phyloP scores from a whole-genome alignment of 306 rosid genomes.

The Macrotyloma uniflorum region DNA sequence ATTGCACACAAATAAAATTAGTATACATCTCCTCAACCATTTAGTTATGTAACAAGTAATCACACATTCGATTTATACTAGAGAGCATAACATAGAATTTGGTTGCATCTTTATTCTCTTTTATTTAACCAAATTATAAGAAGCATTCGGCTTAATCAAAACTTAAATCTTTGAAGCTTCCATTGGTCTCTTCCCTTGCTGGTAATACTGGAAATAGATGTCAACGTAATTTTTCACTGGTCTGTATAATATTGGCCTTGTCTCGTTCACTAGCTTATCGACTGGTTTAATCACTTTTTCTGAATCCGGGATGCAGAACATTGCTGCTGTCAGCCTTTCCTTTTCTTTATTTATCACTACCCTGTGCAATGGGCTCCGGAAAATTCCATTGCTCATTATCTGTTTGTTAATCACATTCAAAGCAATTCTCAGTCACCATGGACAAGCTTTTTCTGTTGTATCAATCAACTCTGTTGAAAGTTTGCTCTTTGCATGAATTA shows the following conservation, averaged over 20 bases:
- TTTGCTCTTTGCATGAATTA: not conserved
- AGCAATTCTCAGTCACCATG: not conserved
- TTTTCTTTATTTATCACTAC: constrained; percentile 54
- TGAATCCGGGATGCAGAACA: constrained; percentile 53
- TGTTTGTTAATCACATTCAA: constrained; percentile 37
- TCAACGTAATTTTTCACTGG: constrained; percentile 47
- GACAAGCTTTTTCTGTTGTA: not conserved
- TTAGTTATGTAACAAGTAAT: not conserved
- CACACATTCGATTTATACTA: not conserved
- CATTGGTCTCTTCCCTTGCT: constrained; percentile 62
- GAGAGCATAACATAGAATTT: not conserved
- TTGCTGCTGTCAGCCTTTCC: constrained; percentile 64
- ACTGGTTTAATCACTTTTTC: constrained; percentile 62
- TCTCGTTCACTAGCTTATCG: constrained; percentile 49
- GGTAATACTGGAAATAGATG: constrained; percentile 62
- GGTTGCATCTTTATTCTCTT: not conserved
- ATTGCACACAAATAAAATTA: too few species aligned
- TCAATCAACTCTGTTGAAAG: not conserved
- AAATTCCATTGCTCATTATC: constrained; percentile 69
- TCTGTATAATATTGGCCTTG: constrained; percentile 56
- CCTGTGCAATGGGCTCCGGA: constrained; percentile 72
- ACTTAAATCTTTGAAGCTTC: constrained; percentile 55
- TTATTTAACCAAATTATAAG: not conserved
- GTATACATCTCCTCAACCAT: too few species aligned
- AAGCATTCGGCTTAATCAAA: not conserved